Evolutionary conservation across 2,329 filamentous ascomycete genomes (phyloP), one percentile per base, ranked within the genome.

Genomic region (Monosporascus sp.): DNA sequence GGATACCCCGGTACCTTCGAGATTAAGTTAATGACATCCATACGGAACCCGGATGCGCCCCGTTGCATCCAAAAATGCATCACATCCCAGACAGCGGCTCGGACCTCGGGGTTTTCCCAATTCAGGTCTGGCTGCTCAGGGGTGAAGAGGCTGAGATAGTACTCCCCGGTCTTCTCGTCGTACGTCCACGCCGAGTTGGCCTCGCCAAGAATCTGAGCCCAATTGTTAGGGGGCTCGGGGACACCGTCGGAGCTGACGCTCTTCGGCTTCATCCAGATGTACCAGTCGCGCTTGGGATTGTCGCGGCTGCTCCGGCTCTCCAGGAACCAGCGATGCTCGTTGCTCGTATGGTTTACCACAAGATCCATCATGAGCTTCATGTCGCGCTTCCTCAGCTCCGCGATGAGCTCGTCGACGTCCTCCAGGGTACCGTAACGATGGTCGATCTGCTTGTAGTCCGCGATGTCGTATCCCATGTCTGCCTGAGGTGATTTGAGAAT

Each of bases 101-200:
- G 80, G 0, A 87, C 81, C 9, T 80, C 81, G 0, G 77, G 76
- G 53, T 86, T 88, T 64, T 92, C 87, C 88, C 89, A 94, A 70
- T 94, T 94, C n/a, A 94, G 76, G 61, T 94, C 90, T 0, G 90
- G 89, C 66, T 93, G 89, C 58, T 89, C 83, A 5, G 79, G 80
- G 7, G 86, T 84, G 67, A 90, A 95, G 11, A 94, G 77, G 56
- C 88, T 84, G 0, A 92, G 80, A 63, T 90, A 92, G 68, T 90
- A 92, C 69, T 92, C 86, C 48, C 78, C 76, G 0, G 87, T 89
- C n/a, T 70, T 66, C 59, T 88, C 83, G 61, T 91, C 88, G 74
- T 82, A 92, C 55, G 84, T 74, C 88, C 87, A 90, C 0, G 79
- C 77, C 55, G 75, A 82, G 51, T 79, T 80, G 17, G 78, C 79